phyloP scores from a whole-genome alignment of 108 stramenopile genomes.

The Skeletonema costatum region DNA sequence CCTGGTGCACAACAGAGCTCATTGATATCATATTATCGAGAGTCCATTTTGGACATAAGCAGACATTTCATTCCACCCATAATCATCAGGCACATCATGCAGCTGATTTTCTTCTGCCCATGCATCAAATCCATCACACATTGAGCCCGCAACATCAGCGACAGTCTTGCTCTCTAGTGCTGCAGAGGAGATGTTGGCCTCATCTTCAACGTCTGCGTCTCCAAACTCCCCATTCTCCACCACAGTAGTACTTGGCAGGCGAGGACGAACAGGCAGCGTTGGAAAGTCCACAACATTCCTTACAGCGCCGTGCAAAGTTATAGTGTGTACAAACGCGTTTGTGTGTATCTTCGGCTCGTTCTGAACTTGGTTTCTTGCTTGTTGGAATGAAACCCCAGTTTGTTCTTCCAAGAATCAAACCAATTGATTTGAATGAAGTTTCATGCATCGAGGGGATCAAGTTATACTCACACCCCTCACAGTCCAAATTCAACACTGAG shows the following conservation, averaged over 20 bases:
- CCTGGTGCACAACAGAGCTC: background rate
- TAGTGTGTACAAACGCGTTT: slow-evolving; percentile 77
- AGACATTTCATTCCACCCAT: slow-evolving; percentile 74
- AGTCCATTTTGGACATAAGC: slow-evolving; percentile 26
- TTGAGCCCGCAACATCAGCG: slow-evolving; percentile 57
- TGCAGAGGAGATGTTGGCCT: background rate
- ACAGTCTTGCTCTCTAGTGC: slow-evolving; percentile 44
- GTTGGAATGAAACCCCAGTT: slow-evolving; percentile 83
- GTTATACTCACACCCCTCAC: slow-evolving; percentile 84
- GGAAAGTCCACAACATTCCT: slow-evolving; percentile 82
- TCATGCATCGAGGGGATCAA: slow-evolving; percentile 71
- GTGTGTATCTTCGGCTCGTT: slow-evolving; percentile 61
- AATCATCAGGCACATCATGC: slow-evolving; percentile 66
- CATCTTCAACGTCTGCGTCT: slow-evolving; percentile 15
- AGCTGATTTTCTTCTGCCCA: slow-evolving; percentile 64
- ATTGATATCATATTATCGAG: background rate
- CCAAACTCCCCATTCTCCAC: slow-evolving; percentile 26
- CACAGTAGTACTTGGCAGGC: slow-evolving; percentile 15
- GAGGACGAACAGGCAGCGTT: slow-evolving; percentile 56
- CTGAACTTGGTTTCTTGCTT: slow-evolving; percentile 64
- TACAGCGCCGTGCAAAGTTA: slow-evolving; percentile 69
- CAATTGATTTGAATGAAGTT: slow-evolving; percentile 68
- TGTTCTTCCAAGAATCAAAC: slow-evolving; percentile 62
- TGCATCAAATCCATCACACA: slow-evolving; percentile 67
- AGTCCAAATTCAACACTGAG: slow-evolving; percentile 78